Percentiles rank a stretch among this genome's conserved stretches.
These are phyloP conservation scores for Candida ascalaphidarum DNA, from an alignment of 805 yeast species.

Conservation along the genomic window DNA sequence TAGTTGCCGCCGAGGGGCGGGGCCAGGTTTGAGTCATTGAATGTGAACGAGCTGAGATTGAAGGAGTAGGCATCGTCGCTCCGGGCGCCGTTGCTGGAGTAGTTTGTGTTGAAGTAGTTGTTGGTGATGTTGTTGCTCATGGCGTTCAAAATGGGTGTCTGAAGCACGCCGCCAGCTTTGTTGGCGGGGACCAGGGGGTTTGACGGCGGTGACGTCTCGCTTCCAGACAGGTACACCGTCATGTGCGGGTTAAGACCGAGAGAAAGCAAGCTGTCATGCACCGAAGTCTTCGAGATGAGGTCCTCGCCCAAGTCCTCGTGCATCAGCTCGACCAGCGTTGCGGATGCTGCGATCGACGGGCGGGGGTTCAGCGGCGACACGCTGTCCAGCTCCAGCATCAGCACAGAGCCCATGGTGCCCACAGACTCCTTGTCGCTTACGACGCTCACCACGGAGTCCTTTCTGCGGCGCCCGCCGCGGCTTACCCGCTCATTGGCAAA, in stretches of 20 bases:
- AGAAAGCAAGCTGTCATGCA: too few relatives aligned
- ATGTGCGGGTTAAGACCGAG: too few relatives aligned
- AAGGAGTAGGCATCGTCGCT: constrained; percentile 24
- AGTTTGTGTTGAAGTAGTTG: constrained; percentile 23
- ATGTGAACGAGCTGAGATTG: constrained; percentile 26
- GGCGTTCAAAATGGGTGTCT: constrained; percentile 20
- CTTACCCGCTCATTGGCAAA: constrained; percentile 51
- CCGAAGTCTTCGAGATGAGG: too few relatives aligned
- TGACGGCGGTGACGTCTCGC: too few relatives aligned
- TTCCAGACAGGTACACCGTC: too few relatives aligned
- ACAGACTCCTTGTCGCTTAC: too few relatives aligned
- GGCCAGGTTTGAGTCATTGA: constrained; percentile 16
- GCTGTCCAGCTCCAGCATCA: too few relatives aligned
- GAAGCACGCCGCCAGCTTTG: constrained; percentile 11
- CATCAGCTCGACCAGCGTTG: too few relatives aligned
- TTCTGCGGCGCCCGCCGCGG: constrained; percentile 23
- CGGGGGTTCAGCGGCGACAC: too few relatives aligned
- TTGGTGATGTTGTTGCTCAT: constrained; percentile 26
- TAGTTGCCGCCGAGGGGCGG: constrained; percentile 1
- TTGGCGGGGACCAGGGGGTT: too few relatives aligned
- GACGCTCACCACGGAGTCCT: background rate
- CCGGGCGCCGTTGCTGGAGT: constrained; percentile 4
- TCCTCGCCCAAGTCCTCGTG: too few relatives aligned
- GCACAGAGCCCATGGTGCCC: too few relatives aligned
- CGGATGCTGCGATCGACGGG: background rate